Percentiles rank a stretch among this genome's conserved stretches.
phyloP scores from a whole-genome alignment of 352 stramenopile species.

The Pilasporangium apinafurcum region DNA sequence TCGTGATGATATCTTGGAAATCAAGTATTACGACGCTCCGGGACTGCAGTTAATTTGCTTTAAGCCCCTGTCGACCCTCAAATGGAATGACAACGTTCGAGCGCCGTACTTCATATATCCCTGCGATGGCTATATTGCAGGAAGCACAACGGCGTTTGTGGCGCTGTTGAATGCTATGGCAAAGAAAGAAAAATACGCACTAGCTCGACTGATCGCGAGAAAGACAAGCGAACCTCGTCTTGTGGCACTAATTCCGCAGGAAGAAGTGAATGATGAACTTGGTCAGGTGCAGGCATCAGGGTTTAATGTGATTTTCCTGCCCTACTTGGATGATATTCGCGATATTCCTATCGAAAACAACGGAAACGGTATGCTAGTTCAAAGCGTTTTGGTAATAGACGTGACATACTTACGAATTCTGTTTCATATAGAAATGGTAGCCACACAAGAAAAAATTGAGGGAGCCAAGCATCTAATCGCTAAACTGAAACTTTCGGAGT shows the following conservation, averaged over 20 bases:
- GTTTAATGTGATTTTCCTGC: conserved; percentile 74
- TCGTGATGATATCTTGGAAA: conserved; percentile 68
- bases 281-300: conserved; percentile 74
- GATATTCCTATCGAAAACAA: conserved; percentile 39
- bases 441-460: conserved; percentile 46
- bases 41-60: conserved; percentile 81
- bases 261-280: conserved; percentile 69
- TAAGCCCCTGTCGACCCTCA: conserved; percentile 49
- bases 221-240: conserved; percentile 75
- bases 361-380: conserved; percentile 22
- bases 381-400: not conserved
- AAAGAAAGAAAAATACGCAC: conserved; percentile 51
- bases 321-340: conserved; percentile 79
- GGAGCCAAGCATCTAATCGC: conserved; percentile 60
- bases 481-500: conserved; percentile 59
- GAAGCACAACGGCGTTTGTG: conserved; percentile 62
- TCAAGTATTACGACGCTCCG: conserved; percentile 73
- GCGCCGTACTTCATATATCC: conserved; percentile 81
- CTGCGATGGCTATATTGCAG: conserved; percentile 71
- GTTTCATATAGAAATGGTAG: conserved; percentile 11
- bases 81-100: conserved; percentile 65
- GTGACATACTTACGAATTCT: conserved; percentile 1
- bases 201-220: conserved; percentile 61
- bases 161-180: conserved; percentile 63
- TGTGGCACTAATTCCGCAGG: conserved; percentile 69